Base-by-base conservation (phyloP, 2,329 filamentous ascomycete species). In the Fusarium pseudoanthophilum region DNA sequence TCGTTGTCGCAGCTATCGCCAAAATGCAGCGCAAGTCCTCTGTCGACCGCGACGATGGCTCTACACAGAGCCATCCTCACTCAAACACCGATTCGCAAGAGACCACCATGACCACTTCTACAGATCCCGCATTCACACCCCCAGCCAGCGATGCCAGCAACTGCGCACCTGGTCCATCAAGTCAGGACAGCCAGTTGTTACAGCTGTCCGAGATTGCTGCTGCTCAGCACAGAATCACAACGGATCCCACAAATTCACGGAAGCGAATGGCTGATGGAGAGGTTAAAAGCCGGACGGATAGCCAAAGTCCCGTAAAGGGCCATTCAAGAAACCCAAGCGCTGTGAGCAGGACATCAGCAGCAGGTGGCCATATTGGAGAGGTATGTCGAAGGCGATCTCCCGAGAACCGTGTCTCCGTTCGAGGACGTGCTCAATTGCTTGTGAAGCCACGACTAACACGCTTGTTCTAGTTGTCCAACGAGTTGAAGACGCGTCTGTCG, bases 401-500 rank as follows among this genome's bases (percentile, higher is more conserved):
- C 11, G 5, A 58, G 10, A 57, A 56, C 57, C 56, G 51, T 37
- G 55, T 71, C 46, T 18, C 15, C 32, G 36, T 46, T 43, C 32
- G 30, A 24, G 7, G 49, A 8, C 10, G 28, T 28, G 26, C 8
- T 30, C 14, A n/a, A 45, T 43, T 43, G 30, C 30, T 16, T 11
- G 30, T 37, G 37, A 48, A 58, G 34, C 30, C 37, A 42, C 37
- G 67, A 72, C 71, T 75, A 70, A 77, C 67, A 74, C 70, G 26
- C 48, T 39, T 52, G 39, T 45, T 60, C 11, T 80, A 95, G 92
- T 84, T 94, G 60, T 94, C 93, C 45, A 89, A 91, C 61, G 93
- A 95, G 79, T 87, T 98, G 59, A 92, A 92, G 79, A 92, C 94
- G 57, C 92, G 94, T 77, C 87, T 98, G 34, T 94, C 94, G 11